Base-by-base conservation (phyloP, 495 filamentous ascomycete genomes). In the Penicillium riverlandense region DNA sequence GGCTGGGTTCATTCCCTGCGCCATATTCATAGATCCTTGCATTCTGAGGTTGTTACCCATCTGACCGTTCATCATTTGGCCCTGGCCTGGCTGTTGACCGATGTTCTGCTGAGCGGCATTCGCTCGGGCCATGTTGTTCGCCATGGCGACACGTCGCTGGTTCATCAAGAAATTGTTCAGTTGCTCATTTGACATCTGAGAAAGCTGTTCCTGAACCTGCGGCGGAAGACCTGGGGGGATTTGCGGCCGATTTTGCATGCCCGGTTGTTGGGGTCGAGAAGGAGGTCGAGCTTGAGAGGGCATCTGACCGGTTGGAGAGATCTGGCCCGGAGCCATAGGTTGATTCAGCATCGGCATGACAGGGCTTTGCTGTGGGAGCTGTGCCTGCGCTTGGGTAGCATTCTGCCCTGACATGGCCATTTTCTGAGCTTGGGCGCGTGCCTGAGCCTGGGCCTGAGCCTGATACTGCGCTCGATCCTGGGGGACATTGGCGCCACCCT, bases 341-440 rank as follows among this genome's bases (percentile, higher is more conserved):
- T 75, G 74, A 33, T 78, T 84, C 33, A 82, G 61, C 64, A 76
- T 78, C 0, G 76, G 65, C 78, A 83, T 82, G 4, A 67, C 70
- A 7, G 75, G 70, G 40, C 67, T 76, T 42, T 77, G 75, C 40
- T 73, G 73, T 1, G 68, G 33, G 16, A 72, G 63, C 36, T 72
- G 70, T 28, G 65, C 58, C 12, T 65, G 61, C 31, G 63, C 38
- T 40, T 69, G 65, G 43, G 54, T 58, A 7, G 47, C 60, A 41
- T 53, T 48, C 39, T 71, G 68, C 6, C 59, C 59, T 5, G 63
- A 59, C 50, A 71, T 70, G 14, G 66, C 66, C 54, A 70, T 62
- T 44, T 66, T 74, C 62, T 69, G 69, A 32, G 67, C 65, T 43
- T 72, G 69, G 5, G 61, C 62, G 14, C 68, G 70, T 28, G 63